Evolutionary conservation across 2,329 filamentous ascomycete genomes (phyloP).

Genomic region (Beauveria sp.): DNA sequence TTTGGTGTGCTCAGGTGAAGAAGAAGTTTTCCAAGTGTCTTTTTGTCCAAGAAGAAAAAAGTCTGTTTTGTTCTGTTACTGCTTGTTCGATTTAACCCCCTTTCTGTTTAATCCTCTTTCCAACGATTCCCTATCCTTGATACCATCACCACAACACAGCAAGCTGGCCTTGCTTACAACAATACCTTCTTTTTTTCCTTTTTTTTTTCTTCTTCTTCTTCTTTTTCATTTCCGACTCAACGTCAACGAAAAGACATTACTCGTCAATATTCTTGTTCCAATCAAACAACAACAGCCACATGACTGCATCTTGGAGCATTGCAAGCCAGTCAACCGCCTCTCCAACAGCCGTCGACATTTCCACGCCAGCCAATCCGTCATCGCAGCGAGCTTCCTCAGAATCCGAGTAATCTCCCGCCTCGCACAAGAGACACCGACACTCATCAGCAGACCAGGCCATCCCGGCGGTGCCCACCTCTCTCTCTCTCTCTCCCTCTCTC

Average conservation of each 20-base stretch:
- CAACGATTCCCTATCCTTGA: constrained; percentile 19
- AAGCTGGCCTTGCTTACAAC: constrained; percentile 52
- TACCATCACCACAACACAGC: constrained; percentile 32
- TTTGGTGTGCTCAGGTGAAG: constrained; percentile 29
- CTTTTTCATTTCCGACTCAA: constrained; percentile 27
- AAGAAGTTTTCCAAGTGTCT: constrained; percentile 11
- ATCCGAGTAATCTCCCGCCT: constrained; percentile 8
- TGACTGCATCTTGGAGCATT: not conserved
- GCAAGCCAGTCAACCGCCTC: constrained; percentile 4
- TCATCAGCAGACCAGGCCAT: constrained; percentile 3
- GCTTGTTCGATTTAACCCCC: constrained; percentile 19
- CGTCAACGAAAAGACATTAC: constrained; percentile 21
- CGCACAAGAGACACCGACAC: not conserved
- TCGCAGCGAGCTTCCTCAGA: not conserved
- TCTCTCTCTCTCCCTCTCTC: not conserved
- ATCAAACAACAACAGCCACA: constrained; percentile 8
- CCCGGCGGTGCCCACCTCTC: not conserved
- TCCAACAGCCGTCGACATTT: not conserved
- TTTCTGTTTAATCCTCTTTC: constrained; percentile 24
- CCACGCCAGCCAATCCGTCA: not conserved
- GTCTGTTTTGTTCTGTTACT: constrained; percentile 17
- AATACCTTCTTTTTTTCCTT: constrained; percentile 33
- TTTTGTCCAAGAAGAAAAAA: constrained; percentile 16
- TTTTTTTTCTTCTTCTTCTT: constrained; percentile 33
- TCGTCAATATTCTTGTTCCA: not conserved